Percentiles rank a stretch among this genome's conserved stretches.
Evolutionary conservation across 225 moss, liverwort and hornwort species (phyloP).

Genomic region (Marchantia polymorpha): DNA sequence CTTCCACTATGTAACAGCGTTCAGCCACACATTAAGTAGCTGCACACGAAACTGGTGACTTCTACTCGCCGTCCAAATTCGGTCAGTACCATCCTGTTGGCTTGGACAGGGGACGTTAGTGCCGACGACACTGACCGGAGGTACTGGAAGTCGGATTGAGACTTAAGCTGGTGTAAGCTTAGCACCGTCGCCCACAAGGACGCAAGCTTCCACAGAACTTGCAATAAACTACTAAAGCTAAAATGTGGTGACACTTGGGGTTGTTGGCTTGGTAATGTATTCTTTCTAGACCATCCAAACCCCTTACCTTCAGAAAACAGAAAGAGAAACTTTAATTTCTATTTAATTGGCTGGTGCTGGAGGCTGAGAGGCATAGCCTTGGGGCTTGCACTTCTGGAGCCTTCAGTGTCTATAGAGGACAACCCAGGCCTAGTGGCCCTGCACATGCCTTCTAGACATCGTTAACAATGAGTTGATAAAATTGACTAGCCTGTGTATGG

Average conservation of each 20-base stretch:
- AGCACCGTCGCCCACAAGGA: background rate
- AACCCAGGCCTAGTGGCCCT: background rate
- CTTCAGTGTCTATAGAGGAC: constrained; percentile 2
- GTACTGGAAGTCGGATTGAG: background rate
- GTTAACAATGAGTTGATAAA: background rate
- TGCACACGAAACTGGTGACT: background rate
- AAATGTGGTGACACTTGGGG: constrained; percentile 9
- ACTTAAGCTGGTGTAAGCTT: background rate
- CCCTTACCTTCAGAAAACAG: background rate
- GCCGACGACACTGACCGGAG: background rate
- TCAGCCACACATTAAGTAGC: background rate
- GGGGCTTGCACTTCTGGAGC: background rate
- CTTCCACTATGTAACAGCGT: background rate
- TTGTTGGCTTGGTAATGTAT: background rate
- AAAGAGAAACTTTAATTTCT: constrained; percentile 2
- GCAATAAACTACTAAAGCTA: background rate
- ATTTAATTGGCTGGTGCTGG: constrained; percentile 2
- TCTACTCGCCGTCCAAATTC: background rate
- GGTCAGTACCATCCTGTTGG: background rate
- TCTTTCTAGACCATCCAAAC: constrained; percentile 12
- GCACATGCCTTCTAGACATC: constrained; percentile 4
- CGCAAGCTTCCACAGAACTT: constrained; percentile 2
- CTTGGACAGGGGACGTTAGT: background rate
- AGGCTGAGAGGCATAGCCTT: constrained; percentile 6
- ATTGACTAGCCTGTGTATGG: constrained; percentile 13